A percentile compares a stretch with the other conserved stretches of the same genome.
phyloP scores from a whole-genome alignment of 108 stramenopile species.

The Nitzschia sp. region DNA sequence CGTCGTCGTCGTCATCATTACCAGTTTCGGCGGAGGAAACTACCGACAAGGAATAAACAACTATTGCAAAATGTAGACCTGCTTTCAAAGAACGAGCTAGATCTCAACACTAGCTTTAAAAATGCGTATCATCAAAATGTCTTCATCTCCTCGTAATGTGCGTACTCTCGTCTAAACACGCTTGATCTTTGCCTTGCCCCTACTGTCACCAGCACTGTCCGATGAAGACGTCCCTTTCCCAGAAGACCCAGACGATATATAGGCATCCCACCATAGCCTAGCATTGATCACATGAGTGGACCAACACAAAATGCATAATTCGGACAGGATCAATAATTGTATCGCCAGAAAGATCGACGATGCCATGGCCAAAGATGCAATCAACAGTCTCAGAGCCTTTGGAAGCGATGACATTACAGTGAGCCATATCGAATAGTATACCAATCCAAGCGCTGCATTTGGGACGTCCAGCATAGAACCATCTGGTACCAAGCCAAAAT shows the following conservation, averaged over 20 bases:
- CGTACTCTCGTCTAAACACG: conserved; percentile 1
- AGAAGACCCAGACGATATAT: not conserved
- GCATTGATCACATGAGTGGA: conserved; percentile 74
- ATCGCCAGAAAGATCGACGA: conserved; percentile 68
- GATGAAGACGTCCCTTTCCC: not conserved
- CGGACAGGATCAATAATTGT: conserved; percentile 52
- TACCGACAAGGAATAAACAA: not conserved
- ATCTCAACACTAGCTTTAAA: no score
- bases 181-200: conserved; percentile 14
- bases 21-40: not conserved
- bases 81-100: no score
- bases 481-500: conserved; percentile 70
- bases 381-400: conserved; percentile 18
- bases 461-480: conserved; percentile 68
- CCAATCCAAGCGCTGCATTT: conserved; percentile 66
- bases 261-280: conserved; percentile 36
- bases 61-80: no score
- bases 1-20: not conserved
- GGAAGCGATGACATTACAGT: conserved; percentile 16
- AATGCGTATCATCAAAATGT: no score
- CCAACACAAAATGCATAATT: conserved; percentile 76
- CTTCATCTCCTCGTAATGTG: not conserved
- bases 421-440: conserved; percentile 57
- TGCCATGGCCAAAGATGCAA: conserved; percentile 40
- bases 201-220: not conserved